Conservation (phyloP, 306 rosid genomes). For the Quillaja saponaria region DNA sequence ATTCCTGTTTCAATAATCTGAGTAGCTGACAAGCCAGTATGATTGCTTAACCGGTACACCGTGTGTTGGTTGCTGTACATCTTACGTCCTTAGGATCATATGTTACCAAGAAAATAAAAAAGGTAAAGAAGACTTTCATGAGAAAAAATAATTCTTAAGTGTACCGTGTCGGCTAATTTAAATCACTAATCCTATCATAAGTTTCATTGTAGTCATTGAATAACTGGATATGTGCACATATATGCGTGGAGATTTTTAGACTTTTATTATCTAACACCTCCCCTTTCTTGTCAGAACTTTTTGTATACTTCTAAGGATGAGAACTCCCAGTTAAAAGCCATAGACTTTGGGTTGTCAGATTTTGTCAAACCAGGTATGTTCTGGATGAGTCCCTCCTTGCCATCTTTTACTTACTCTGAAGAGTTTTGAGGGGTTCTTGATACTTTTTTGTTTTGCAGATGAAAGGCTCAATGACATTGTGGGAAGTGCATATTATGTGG, state of each 20-base stretch:
- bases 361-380: constrained; percentile 86
- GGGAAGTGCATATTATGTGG: constrained; percentile 98
- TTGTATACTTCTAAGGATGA: constrained; percentile 83
- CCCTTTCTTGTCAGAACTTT: constrained; percentile 65
- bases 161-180: constrained; percentile 1
- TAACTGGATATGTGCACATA: constrained; percentile 28
- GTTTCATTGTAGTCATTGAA: constrained; percentile 20
- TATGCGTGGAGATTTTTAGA: constrained; percentile 9
- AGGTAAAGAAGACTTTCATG: constrained; percentile 4
- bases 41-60: no score
- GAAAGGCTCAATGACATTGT: constrained; percentile 98
- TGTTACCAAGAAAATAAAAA: not conserved
- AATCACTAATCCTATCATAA: not conserved
- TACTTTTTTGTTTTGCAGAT: constrained; percentile 52
- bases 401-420: constrained; percentile 19
- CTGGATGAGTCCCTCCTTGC: constrained; percentile 28
- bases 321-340: constrained; percentile 84
- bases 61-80: no score
- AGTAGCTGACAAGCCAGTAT: no score
- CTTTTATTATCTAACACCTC: constrained; percentile 28
- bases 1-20: no score
- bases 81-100: not conserved
- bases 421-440: constrained; percentile 28
- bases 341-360: constrained; percentile 96
- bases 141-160: constrained; percentile 1